Conservation (phyloP, 208 protist species). For the Acanthamoeba polyphaga region DNA sequence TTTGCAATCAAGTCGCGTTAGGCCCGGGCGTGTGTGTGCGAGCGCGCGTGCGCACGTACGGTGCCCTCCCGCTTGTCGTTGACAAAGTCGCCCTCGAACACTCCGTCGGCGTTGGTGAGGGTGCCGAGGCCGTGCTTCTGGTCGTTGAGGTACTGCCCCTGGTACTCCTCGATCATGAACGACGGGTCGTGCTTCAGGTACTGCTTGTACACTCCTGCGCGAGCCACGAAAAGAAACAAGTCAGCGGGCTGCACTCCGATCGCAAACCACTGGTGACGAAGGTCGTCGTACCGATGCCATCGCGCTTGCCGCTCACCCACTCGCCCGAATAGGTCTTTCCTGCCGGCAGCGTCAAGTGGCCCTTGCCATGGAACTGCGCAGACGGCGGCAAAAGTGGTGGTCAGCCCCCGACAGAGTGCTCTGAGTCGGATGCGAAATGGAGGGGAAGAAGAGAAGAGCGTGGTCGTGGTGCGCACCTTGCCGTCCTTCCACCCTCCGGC, state of each 20-base stretch:
- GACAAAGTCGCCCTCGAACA: slow-evolving; percentile 67
- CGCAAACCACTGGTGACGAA: too few relatives aligned
- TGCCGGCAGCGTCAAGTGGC: slow-evolving; percentile 42
- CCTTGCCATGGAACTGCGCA: slow-evolving; percentile 73
- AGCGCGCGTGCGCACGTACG: neutral
- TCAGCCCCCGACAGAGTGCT: too few relatives aligned
- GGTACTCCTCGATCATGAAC: slow-evolving; percentile 71
- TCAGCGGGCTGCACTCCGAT: too few relatives aligned
- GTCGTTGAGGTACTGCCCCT: slow-evolving; percentile 68
- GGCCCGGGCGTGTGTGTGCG: neutral
- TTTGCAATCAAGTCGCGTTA: neutral
- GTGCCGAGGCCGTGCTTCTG: slow-evolving; percentile 71
- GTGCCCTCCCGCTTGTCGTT: slow-evolving; percentile 69
- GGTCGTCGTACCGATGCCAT: slow-evolving; percentile 51
- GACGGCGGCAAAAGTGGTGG: neutral
- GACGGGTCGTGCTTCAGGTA: slow-evolving; percentile 69
- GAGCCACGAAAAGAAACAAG: too few relatives aligned
- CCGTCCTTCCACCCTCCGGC: slow-evolving; percentile 68
- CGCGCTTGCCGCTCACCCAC: slow-evolving; percentile 66
- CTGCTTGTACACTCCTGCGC: slow-evolving; percentile 67
- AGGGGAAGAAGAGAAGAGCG: neutral
- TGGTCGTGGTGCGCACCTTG: neutral
- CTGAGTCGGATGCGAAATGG: neutral
- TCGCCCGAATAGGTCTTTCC: slow-evolving; percentile 70
- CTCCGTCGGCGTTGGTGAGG: slow-evolving; percentile 61